Evolutionary conservation across 2,329 filamentous ascomycete species (phyloP).

Genomic region (Podosphaera fusca): DNA sequence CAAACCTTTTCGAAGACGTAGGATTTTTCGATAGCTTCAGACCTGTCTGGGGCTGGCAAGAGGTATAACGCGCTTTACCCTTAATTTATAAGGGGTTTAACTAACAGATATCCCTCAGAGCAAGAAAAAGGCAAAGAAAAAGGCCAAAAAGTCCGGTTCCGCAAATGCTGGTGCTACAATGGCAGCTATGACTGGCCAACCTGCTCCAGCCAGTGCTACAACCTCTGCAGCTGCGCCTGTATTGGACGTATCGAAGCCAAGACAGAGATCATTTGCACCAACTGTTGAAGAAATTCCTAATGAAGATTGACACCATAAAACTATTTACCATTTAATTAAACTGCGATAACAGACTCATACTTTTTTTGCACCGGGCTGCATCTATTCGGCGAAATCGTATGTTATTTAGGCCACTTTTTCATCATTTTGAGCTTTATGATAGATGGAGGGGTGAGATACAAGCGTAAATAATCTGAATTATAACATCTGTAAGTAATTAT

Average conservation of each 20-base stretch:
- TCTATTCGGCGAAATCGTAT: too few species aligned
- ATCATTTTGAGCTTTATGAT: too few species aligned
- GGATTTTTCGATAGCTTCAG: slow-evolving; percentile 96
- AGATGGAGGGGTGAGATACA: too few species aligned
- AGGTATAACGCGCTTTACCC: slow-evolving; percentile 28
- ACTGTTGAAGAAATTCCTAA: slow-evolving; percentile 21
- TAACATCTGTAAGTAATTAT: too few species aligned
- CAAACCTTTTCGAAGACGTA: slow-evolving; percentile 94
- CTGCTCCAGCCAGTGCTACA: slow-evolving; percentile 15
- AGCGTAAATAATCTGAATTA: too few species aligned
- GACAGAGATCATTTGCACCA: slow-evolving; percentile 20
- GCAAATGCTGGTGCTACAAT: slow-evolving; percentile 12
- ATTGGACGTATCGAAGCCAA: slow-evolving; percentile 15
- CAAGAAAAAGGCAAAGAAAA: slow-evolving; percentile 18
- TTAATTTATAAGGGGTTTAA: neutral
- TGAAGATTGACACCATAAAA: slow-evolving; percentile 10
- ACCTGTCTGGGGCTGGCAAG: slow-evolving; percentile 94
- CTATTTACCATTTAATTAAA: too few species aligned
- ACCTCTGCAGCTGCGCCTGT: slow-evolving; percentile 19
- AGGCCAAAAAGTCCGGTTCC: slow-evolving; percentile 14
- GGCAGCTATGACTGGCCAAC: slow-evolving; percentile 16
- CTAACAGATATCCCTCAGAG: neutral
- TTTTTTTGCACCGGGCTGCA: too few species aligned
- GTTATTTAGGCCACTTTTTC: too few species aligned
- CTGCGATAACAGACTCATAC: too few species aligned